phyloP scores from a whole-genome alignment of 148 eudicot genomes.

The Cornus suecica region DNA sequence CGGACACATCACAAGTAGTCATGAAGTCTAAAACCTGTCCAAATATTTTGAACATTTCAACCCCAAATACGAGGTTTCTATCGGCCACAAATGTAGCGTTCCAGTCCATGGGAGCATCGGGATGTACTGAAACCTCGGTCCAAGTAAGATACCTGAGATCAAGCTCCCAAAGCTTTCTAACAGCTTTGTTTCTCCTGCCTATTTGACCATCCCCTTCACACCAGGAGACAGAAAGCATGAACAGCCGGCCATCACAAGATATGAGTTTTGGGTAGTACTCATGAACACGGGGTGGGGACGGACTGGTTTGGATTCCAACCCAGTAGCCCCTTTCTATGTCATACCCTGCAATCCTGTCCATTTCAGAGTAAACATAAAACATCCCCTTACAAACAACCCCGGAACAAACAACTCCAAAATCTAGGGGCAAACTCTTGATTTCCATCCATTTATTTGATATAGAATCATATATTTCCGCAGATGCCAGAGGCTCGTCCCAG shows the following conservation, averaged over 20 bases:
- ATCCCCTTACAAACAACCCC: constrained; percentile 70
- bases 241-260: constrained; percentile 46
- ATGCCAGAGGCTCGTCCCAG: constrained; percentile 92
- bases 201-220: constrained; percentile 97
- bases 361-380: constrained; percentile 84
- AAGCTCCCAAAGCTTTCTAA: constrained; percentile 88
- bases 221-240: constrained; percentile 97
- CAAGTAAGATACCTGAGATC: constrained; percentile 57
- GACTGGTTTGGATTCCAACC: constrained; percentile 63
- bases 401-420: constrained; percentile 79
- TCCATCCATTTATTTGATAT: constrained; percentile 86
- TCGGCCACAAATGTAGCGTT: constrained; percentile 86
- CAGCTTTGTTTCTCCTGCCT: constrained; percentile 94
- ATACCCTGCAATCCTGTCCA: constrained; percentile 73
- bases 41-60: constrained; percentile 94
- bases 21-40: constrained; percentile 94
- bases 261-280: constrained; percentile 88
- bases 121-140: constrained; percentile 77
- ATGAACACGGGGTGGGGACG: constrained; percentile 75
- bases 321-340: constrained; percentile 85
- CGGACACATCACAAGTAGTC: constrained; percentile 59
- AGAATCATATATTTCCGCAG: constrained; percentile 85
- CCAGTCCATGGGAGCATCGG: constrained; percentile 95
- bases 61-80: constrained; percentile 65
- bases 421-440: constrained; percentile 72